Percentiles rank a stretch among this genome's conserved stretches.
Evolutionary conservation across 1,139 yeast species (phyloP).

Genomic region (Yueomyces sp.): DNA sequence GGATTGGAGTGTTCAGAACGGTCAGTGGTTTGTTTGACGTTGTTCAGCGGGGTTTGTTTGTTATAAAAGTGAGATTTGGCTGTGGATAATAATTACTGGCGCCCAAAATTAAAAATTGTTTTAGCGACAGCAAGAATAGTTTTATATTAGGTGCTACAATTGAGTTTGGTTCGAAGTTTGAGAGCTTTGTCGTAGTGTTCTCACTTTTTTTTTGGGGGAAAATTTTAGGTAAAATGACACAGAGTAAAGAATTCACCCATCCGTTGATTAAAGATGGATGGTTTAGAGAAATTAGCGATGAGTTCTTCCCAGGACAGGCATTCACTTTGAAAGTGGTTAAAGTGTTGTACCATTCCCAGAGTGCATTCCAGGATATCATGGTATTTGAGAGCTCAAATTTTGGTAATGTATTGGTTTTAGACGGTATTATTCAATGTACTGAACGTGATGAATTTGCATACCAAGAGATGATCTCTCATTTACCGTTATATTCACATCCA

Average conservation of each 20-base stretch:
- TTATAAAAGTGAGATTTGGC: no score
- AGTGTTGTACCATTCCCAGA: slow-evolving; percentile 61
- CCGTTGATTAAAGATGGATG: slow-evolving; percentile 51
- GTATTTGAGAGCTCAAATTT: slow-evolving; percentile 76
- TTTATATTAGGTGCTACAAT: no score
- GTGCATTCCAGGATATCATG: slow-evolving; percentile 77
- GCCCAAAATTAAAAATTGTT: no score
- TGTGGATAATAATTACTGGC: no score
- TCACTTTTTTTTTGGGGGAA: no score
- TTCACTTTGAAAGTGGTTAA: slow-evolving; percentile 72
- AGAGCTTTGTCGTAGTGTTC: no score
- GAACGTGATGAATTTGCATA: slow-evolving; percentile 91
- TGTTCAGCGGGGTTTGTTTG: no score
- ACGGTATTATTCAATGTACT: slow-evolving; percentile 83
- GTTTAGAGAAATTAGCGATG: slow-evolving; percentile 81
- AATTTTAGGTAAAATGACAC: neutral
- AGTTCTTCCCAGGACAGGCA: slow-evolving; percentile 95
- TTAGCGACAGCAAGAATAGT: no score
- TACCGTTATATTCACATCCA: slow-evolving; percentile 78
- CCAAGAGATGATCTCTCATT: slow-evolving; percentile 90
- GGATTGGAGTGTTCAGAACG: no score
- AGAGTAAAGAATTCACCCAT: slow-evolving; percentile 2
- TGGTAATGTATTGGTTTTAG: slow-evolving; percentile 85
- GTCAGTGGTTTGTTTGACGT: no score
- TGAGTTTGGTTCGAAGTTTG: no score